Percentiles rank a stretch among this genome's conserved stretches.
Evolutionary conservation across 2,329 filamentous ascomycete species (phyloP).

Genomic region (Fusarium subglutinans): DNA sequence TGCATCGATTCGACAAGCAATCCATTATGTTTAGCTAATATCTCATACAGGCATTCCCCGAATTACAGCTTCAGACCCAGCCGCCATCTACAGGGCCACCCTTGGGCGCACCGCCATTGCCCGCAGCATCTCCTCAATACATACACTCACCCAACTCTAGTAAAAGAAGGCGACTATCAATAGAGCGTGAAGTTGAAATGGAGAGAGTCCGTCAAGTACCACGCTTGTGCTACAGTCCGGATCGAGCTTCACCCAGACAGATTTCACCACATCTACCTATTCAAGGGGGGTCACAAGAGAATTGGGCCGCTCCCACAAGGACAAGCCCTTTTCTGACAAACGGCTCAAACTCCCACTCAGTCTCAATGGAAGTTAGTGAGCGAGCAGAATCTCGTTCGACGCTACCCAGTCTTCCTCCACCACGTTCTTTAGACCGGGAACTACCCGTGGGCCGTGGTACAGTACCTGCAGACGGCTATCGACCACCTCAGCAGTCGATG

Average conservation of each 20-base stretch:
- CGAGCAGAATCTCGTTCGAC: constrained; percentile 49
- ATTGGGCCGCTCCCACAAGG: constrained; percentile 47
- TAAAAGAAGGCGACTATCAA: constrained; percentile 59
- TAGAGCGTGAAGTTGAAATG: constrained; percentile 52
- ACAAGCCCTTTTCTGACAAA: constrained; percentile 49
- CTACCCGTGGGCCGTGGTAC: constrained; percentile 46
- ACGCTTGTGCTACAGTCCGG: constrained; percentile 55
- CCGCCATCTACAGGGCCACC: constrained; percentile 48
- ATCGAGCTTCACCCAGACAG: constrained; percentile 44
- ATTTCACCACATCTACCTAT: constrained; percentile 48
- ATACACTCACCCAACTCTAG: constrained; percentile 58
- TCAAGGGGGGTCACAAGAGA: constrained; percentile 44
- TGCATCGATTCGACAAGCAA: not conserved
- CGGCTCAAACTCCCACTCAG: constrained; percentile 40
- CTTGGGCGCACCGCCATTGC: constrained; percentile 45
- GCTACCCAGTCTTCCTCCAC: constrained; percentile 53
- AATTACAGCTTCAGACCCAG: constrained; percentile 51
- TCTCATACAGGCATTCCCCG: constrained; percentile 56
- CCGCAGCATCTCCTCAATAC: constrained; percentile 57
- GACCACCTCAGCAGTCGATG: constrained; percentile 41
- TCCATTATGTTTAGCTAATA: constrained; percentile 33
- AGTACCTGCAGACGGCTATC: constrained; percentile 50
- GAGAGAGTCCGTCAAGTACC: constrained; percentile 57
- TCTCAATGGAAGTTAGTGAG: constrained; percentile 48
- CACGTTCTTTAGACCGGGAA: constrained; percentile 51